Percentiles rank a stretch among this genome's conserved stretches.
Evolutionary conservation across 2,329 filamentous ascomycete genomes (phyloP).

Genomic region (Pseudocercospora fijiensis): DNA sequence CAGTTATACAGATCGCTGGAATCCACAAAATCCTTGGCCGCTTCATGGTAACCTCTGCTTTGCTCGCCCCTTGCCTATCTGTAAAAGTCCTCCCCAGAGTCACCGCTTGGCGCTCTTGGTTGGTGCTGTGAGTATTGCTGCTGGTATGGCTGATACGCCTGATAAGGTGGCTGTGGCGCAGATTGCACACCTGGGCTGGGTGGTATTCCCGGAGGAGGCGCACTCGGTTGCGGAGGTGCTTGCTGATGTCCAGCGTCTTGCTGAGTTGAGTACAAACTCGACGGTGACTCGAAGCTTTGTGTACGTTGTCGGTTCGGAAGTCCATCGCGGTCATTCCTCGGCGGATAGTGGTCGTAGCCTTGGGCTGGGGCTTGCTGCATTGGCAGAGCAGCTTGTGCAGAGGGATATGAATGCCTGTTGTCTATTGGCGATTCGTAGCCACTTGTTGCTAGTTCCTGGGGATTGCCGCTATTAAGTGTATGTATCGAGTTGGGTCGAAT

Average conservation of each 20-base stretch:
- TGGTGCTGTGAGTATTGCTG: constrained; percentile 22
- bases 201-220: constrained; percentile 36
- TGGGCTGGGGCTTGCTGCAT: constrained; percentile 29
- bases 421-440: constrained; percentile 51
- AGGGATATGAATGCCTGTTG: constrained; percentile 44
- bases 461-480: constrained; percentile 42
- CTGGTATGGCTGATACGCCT: constrained; percentile 37
- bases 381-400: constrained; percentile 29
- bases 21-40: not conserved
- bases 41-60: constrained; percentile 4
- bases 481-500: constrained; percentile 42
- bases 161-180: constrained; percentile 27
- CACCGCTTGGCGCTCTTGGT: constrained; percentile 26
- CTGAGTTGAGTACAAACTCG: constrained; percentile 32
- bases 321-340: constrained; percentile 23
- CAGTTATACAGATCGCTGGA: constrained; percentile 17
- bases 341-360: constrained; percentile 28
- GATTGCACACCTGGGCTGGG: constrained; percentile 19
- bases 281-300: constrained; percentile 34
- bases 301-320: constrained; percentile 32
- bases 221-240: constrained; percentile 28
- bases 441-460: constrained; percentile 50
- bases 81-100: constrained; percentile 39
- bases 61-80: constrained; percentile 24
- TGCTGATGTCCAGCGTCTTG: constrained; percentile 22